Evolutionary conservation across 2,329 filamentous ascomycete genomes (phyloP), one percentile per base, ranked within the genome.

Genomic region (Ophiostoma sp.): DNA sequence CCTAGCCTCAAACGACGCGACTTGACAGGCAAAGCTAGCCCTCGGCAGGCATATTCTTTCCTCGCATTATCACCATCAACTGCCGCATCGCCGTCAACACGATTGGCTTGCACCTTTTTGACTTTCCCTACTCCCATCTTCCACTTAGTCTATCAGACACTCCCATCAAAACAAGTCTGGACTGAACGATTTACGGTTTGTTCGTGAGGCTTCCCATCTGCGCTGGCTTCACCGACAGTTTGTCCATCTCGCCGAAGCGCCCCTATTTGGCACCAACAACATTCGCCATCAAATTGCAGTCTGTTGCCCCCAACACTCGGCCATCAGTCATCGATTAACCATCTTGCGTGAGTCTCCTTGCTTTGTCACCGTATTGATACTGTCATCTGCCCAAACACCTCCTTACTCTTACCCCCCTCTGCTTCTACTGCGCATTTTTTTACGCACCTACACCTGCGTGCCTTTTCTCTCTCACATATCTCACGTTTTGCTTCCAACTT

Each of bases 321-420:
- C 15, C 22, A 15, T 50, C 64, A 68, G 64, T 68, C 64, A 68
- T 68, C 64, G 64, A 68, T 48, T 45, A 48, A 31, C 64, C 6
- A 45, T 28, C 17, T 33, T 45, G 61, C 31, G 31, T 66, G 61
- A 66, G 36, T 66, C 22, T 45, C 36, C 15, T 19, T 36, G 12
- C 28, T 19, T 28, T 28, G 25, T 66, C 1, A 25, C 19, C 22
- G n/a, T 25, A 45, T 22, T 19, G 61, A 36, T 12, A 39, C 57
- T n/a, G 57, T n/a, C 42, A 48, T 48, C 42, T 4, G 19, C 50
- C 22, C 25, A 25, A 25, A 4, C 22, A 7, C 61, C 17, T 66
- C 36, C 11, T 17, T 25, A 8, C 36, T 6, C 5, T 8, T 45
- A 11, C 28, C 33, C 19, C 59, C 2, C 42, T 33, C 42, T 39